Evolutionary conservation across 768 basidiomycete species (phyloP).

Genomic region (Dioszegia hungarica): DNA sequence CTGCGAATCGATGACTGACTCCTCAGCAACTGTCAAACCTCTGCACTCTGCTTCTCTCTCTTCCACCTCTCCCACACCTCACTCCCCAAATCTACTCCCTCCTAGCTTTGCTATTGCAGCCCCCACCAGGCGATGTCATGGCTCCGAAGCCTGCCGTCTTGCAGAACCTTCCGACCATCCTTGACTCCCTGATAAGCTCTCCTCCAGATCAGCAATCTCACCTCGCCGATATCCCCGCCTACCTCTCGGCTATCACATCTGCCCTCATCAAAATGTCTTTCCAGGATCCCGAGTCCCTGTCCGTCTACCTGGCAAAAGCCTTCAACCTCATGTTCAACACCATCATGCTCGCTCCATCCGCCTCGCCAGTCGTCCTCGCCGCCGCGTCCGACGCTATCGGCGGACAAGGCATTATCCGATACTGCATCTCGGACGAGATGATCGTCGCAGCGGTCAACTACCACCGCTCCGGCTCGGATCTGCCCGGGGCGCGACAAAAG

Average conservation of each 20-base stretch:
- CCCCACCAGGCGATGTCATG: conserved; percentile 33
- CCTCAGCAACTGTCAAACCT: conserved; percentile 66
- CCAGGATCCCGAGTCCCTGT: conserved; percentile 34
- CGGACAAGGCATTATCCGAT: conserved; percentile 54
- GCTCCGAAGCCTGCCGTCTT: conserved; percentile 34
- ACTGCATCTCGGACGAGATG: conserved; percentile 66
- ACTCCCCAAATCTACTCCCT: conserved; percentile 82
- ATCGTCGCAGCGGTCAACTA: conserved; percentile 51
- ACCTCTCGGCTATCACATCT: conserved; percentile 42
- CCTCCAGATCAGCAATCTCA: conserved; percentile 35
- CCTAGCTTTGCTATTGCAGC: conserved; percentile 69
- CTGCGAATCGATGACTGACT: too few relatives aligned
- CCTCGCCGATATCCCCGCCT: conserved; percentile 41
- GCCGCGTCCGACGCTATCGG: conserved; percentile 44
- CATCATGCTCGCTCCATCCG: conserved; percentile 34
- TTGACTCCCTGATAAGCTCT: conserved; percentile 45
- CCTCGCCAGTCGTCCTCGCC: conserved; percentile 26
- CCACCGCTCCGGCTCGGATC: conserved; percentile 51
- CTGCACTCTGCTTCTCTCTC: conserved; percentile 65
- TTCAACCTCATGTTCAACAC: conserved; percentile 45
- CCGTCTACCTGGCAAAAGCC: conserved; percentile 39
- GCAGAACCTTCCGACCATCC: conserved; percentile 44
- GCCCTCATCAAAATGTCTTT: conserved; percentile 45
- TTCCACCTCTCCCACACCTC: conserved; percentile 83
- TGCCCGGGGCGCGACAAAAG: conserved; percentile 52